These are phyloP conservation scores for Aspergillus kassunensis DNA, from an alignment of 495 filamentous ascomycete genomes.

Conservation along the genomic window DNA sequence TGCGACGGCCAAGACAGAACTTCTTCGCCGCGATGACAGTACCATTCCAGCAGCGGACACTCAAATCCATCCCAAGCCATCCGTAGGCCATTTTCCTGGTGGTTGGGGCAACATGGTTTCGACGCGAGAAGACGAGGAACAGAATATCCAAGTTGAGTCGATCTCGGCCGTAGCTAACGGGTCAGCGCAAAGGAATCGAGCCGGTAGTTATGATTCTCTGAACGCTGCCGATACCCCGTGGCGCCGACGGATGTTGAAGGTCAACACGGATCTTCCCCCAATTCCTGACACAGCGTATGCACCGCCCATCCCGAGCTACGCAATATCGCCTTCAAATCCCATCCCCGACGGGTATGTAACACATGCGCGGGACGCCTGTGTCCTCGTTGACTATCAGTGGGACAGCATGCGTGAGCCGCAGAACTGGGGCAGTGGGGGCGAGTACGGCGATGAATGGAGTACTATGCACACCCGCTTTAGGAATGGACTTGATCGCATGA, in stretches of 20 bases:
- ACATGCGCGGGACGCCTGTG: conserved; percentile 87
- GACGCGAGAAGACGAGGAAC: conserved; percentile 21
- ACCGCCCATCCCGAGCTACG: conserved; percentile 76
- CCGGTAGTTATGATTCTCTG: conserved; percentile 29
- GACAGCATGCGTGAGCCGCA: conserved; percentile 76
- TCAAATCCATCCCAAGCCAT: conserved; percentile 19
- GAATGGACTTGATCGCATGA: conserved; percentile 66
- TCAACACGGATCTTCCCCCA: conserved; percentile 33
- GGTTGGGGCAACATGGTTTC: conserved; percentile 50
- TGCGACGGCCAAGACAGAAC: conserved; percentile 76
- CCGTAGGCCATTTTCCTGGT: conserved; percentile 54
- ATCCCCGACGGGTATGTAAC: conserved; percentile 86
- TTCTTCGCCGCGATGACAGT: conserved; percentile 63
- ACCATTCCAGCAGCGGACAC: conserved; percentile 27
- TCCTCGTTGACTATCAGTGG: conserved; percentile 88
- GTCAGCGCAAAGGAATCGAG: conserved; percentile 25
- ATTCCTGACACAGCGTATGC: conserved; percentile 51
- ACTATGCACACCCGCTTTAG: conserved; percentile 87
- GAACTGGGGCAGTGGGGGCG: conserved; percentile 81
- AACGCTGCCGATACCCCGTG: conserved; percentile 14
- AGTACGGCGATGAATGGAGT: conserved; percentile 92
- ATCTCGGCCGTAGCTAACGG: conserved; percentile 11
- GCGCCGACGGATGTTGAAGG: conserved; percentile 17
- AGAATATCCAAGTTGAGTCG: conserved; percentile 22
- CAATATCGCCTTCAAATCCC: conserved; percentile 69